phyloP scores from a whole-genome alignment of 1,139 yeast genomes.

The Nadsonia starkeyi-henricii region DNA sequence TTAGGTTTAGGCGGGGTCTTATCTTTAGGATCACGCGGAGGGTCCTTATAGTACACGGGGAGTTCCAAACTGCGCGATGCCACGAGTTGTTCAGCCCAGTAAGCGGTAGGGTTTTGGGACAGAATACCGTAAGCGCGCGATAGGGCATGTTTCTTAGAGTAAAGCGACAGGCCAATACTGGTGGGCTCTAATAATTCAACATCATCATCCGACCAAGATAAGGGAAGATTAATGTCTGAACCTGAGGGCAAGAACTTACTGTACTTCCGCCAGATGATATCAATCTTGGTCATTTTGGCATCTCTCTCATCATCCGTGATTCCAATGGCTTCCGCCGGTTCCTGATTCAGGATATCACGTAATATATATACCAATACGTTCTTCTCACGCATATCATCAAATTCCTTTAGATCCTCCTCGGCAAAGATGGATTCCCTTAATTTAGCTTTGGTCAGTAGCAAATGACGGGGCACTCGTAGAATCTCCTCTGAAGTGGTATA shows the following conservation, averaged over 20 bases:
- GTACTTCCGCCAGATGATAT: background rate
- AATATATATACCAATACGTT: background rate
- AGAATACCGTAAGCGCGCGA: background rate
- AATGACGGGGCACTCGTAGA: background rate
- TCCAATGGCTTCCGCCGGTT: background rate
- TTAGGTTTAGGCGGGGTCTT: no score
- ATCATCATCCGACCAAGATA: conserved; percentile 1
- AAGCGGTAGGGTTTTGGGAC: background rate
- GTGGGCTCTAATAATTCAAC: conserved; percentile 3
- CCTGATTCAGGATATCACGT: background rate
- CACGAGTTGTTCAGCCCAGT: conserved; percentile 21
- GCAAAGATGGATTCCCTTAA: background rate
- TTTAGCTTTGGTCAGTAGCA: background rate
- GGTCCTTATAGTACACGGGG: conserved; percentile 7
- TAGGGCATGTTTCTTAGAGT: background rate
- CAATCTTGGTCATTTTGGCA: background rate
- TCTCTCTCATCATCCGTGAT: background rate
- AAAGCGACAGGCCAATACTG: conserved; percentile 8
- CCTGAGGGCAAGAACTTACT: background rate
- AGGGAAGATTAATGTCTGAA: background rate
- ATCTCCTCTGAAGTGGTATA: background rate
- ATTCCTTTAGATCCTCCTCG: background rate
- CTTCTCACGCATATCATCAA: background rate
- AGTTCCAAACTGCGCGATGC: conserved; percentile 19
- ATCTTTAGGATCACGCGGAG: conserved; percentile 6